These are phyloP conservation scores for Piromyces finnis DNA, from an alignment of 192 early-diverging fungal genomes.

Conservation along the genomic window DNA sequence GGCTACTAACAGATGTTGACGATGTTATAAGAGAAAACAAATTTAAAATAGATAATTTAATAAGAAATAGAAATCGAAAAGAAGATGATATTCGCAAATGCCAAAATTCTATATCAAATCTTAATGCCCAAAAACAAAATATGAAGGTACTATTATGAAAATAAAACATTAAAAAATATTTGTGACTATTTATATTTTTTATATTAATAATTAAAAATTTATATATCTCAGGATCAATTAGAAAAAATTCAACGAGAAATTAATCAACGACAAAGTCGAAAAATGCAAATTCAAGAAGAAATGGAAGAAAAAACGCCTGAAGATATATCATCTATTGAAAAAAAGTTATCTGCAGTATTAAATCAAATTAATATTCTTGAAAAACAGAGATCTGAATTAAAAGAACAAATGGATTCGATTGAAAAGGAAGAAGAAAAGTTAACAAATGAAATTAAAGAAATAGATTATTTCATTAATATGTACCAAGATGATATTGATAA, in stretches of 20 bases:
- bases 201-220: no score
- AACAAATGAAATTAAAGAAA: background rate
- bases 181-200: no score
- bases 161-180: no score
- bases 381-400: background rate
- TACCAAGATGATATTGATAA: conserved; percentile 7
- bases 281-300: background rate
- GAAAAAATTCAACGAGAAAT: background rate
- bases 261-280: background rate
- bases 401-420: background rate
- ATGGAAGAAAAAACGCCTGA: background rate
- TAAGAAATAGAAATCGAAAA: background rate
- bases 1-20: background rate
- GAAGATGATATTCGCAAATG: background rate
- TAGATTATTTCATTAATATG: background rate
- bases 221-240: background rate
- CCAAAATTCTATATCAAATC: background rate
- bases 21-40: background rate
- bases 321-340: background rate
- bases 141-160: background rate
- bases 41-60: conserved; percentile 1
- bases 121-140: background rate
- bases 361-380: background rate
- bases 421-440: background rate
- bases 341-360: background rate